Conservation (phyloP, 305 asterid genomes). For the Lippia alba region DNA sequence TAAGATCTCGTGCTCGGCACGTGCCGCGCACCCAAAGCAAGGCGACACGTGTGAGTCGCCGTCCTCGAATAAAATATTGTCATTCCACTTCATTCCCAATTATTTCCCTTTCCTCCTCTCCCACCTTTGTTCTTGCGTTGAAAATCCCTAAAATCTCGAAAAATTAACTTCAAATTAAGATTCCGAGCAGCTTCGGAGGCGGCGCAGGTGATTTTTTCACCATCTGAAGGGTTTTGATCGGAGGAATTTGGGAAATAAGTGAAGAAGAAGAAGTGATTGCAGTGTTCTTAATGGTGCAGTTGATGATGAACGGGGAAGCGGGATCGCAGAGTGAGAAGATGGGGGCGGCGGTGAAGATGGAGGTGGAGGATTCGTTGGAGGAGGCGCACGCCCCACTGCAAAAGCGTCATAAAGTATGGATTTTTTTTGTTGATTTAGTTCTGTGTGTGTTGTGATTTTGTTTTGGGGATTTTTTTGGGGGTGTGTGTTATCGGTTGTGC, state of each 20-base stretch:
- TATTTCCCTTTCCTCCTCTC: conserved; percentile 22
- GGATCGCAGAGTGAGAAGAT: conserved; percentile 49
- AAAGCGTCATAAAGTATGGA: conserved; percentile 69
- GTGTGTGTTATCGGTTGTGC: not conserved
- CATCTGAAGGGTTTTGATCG: conserved; percentile 39
- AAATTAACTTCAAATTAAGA: not conserved
- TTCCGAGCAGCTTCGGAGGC: no score
- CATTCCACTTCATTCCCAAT: conserved; percentile 15
- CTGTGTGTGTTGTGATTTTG: not conserved
- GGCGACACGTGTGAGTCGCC: conserved; percentile 57
- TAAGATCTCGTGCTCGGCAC: conserved; percentile 27
- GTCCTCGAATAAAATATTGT: conserved; percentile 39
- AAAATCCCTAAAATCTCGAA: not conserved
- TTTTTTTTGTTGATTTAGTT: conserved; percentile 20
- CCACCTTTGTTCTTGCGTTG: not conserved
- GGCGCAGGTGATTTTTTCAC: not conserved
- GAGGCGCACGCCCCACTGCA: conserved; percentile 68
- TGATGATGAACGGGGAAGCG: conserved; percentile 63
- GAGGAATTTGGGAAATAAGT: conserved; percentile 10
- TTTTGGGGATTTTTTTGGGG: no score
- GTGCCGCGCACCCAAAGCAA: conserved; percentile 41
- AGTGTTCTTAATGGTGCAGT: conserved; percentile 56
- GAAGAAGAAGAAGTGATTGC: conserved; percentile 2
- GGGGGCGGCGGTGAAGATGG: conserved; percentile 67
- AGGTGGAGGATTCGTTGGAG: conserved; percentile 69